These are phyloP conservation scores for Fraxinus xanthoxyloides DNA, from an alignment of 305 asterid species.

Conservation along the genomic window DNA sequence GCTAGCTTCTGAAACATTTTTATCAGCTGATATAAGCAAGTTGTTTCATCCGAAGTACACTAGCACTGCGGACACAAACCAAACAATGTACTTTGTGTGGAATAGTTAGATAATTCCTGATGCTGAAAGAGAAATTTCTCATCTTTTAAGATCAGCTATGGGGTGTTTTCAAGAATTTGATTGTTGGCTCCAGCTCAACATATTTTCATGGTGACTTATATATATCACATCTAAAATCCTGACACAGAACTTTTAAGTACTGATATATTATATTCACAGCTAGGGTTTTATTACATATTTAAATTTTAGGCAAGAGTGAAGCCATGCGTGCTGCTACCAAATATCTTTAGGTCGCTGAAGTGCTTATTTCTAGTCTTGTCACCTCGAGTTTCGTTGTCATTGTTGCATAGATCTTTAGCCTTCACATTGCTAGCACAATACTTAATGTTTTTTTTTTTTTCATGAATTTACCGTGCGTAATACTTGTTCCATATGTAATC, in stretches of 20 bases:
- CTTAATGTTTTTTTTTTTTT: background rate
- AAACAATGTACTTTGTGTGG: background rate
- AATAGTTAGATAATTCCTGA: background rate
- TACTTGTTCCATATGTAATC: background rate
- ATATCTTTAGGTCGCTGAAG: background rate
- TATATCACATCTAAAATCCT: background rate
- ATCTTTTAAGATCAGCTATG: background rate
- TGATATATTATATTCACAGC: background rate
- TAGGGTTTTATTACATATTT: background rate
- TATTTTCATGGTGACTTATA: background rate
- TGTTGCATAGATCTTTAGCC: background rate
- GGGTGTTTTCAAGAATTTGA: constrained; percentile 2
- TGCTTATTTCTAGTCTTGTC: background rate
- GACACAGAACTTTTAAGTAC: background rate
- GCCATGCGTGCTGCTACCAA: background rate
- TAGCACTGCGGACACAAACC: background rate
- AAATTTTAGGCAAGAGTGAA: background rate
- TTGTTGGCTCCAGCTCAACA: background rate
- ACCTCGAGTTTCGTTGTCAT: background rate
- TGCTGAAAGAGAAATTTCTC: background rate
- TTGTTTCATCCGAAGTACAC: background rate
- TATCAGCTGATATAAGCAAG: background rate
- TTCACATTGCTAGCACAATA: background rate
- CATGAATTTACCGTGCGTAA: background rate
- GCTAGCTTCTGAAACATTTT: background rate